These are phyloP conservation scores for Malassezia brasiliensis DNA, from an alignment of 1,284 basidiomycete species.

Conservation along the genomic window DNA sequence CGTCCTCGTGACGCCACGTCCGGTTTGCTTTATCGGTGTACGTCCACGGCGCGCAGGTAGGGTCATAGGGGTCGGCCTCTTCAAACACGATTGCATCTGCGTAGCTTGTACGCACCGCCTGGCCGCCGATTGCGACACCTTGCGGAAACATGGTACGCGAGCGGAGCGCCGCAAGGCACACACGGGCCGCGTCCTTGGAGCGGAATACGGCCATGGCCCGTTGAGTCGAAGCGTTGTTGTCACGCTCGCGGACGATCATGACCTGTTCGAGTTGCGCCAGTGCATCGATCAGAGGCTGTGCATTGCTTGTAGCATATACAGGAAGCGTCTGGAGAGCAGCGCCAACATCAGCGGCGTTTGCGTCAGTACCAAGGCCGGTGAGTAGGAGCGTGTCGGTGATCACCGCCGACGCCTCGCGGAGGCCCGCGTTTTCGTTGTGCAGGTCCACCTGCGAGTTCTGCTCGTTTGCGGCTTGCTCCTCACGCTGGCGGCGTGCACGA, in stretches of 20 bases:
- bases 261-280: slow-evolving; percentile 7
- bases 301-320: not conserved
- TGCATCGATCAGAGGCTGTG: not conserved
- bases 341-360: slow-evolving; percentile 3
- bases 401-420: slow-evolving; percentile 11
- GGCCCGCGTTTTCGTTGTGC: slow-evolving; percentile 13
- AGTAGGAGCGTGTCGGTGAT: slow-evolving; percentile 14
- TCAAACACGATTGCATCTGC: slow-evolving; percentile 15
- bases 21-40: slow-evolving; percentile 2
- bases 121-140: not conserved
- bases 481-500: slow-evolving; percentile 5
- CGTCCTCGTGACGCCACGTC: slow-evolving; percentile 18
- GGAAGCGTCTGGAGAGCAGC: slow-evolving; percentile 1
- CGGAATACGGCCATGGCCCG: slow-evolving; percentile 3
- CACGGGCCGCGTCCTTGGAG: slow-evolving; percentile 9
- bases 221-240: not conserved
- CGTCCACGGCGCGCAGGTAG: slow-evolving; percentile 11
- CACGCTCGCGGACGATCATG: slow-evolving; percentile 10
- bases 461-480: not conserved
- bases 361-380: not conserved
- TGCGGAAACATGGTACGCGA: not conserved
- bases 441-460: slow-evolving; percentile 4
- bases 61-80: slow-evolving; percentile 19
- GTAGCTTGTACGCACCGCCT: slow-evolving; percentile 5
- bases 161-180: slow-evolving; percentile 5